phyloP scores from a whole-genome alignment of 768 basidiomycete species.

The Pleurotus citrinopileatus region DNA sequence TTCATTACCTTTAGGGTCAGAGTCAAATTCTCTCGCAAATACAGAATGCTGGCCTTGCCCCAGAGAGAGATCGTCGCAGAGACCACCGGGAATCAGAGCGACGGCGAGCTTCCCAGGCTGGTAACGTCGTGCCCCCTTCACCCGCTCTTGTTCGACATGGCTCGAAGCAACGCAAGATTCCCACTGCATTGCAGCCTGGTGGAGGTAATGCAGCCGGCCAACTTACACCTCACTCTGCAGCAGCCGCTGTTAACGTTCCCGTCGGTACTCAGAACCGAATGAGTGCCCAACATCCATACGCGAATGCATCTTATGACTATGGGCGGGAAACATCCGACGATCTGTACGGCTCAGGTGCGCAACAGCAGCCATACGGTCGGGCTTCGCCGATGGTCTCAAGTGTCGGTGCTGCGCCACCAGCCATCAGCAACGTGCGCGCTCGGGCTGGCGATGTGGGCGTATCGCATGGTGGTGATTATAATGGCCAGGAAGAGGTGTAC shows the following conservation, averaged over 20 bases:
- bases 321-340: conserved; percentile 49
- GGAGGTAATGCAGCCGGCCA: conserved; percentile 48
- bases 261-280: conserved; percentile 48
- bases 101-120: conserved; percentile 56
- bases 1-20: conserved; percentile 43
- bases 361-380: conserved; percentile 66
- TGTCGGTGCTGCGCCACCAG: conserved; percentile 65
- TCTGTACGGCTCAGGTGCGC: conserved; percentile 36
- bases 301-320: conserved; percentile 61
- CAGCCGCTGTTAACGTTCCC: conserved; percentile 73
- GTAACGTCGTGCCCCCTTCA: conserved; percentile 63
- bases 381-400: conserved; percentile 80
- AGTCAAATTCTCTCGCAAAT: conserved; percentile 65
- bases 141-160: conserved; percentile 77
- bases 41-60: conserved; percentile 48
- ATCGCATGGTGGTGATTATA: conserved; percentile 56
- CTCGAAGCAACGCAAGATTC: conserved; percentile 68
- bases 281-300: conserved; percentile 67
- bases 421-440: conserved; percentile 70
- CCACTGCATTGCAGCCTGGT: conserved; percentile 56
- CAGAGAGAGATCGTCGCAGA: conserved; percentile 56
- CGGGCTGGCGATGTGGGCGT: conserved; percentile 66
- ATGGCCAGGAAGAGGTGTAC: conserved; percentile 56
- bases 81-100: conserved; percentile 63
- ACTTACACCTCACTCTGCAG: conserved; percentile 67